Percentiles rank a stretch among this genome's conserved stretches.
Evolutionary conservation across 2,329 filamentous ascomycete species (phyloP).

Genomic region (Pleoardoris graminearum): DNA sequence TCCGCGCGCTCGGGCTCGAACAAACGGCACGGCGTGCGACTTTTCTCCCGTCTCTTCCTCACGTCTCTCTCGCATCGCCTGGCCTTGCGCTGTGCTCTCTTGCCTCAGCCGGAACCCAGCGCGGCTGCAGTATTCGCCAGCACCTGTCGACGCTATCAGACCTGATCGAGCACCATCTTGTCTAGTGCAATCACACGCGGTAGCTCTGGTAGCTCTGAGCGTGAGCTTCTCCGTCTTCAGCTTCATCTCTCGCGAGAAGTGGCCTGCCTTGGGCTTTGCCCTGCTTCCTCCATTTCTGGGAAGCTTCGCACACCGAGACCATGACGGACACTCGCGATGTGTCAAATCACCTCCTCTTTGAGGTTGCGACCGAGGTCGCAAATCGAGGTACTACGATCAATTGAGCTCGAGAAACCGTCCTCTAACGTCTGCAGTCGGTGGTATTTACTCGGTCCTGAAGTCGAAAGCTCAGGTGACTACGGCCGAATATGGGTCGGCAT

Average conservation of each 20-base stretch:
- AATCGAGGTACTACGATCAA: slow-evolving; percentile 72
- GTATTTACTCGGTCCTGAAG: slow-evolving; percentile 99
- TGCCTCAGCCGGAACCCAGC: background rate
- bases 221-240: slow-evolving; percentile 8
- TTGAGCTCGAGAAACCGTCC: slow-evolving; percentile 9
- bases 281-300: slow-evolving; percentile 13
- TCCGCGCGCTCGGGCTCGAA: slow-evolving; percentile 26
- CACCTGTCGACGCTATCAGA: background rate
- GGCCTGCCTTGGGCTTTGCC: slow-evolving; percentile 5
- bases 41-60: slow-evolving; percentile 7
- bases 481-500: slow-evolving; percentile 96
- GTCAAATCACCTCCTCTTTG: slow-evolving; percentile 94
- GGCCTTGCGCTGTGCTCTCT: slow-evolving; percentile 17
- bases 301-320: slow-evolving; percentile 13
- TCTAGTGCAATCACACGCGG: slow-evolving; percentile 32
- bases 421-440: slow-evolving; percentile 68
- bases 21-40: slow-evolving; percentile 17
- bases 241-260: background rate
- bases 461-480: slow-evolving; percentile 98
- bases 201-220: slow-evolving; percentile 28
- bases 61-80: slow-evolving; percentile 11
- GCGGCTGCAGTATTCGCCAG: background rate
- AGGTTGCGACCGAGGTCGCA: slow-evolving; percentile 94
- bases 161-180: slow-evolving; percentile 24
- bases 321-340: slow-evolving; percentile 65